Evolutionary conservation across 805 yeast species (phyloP).

Genomic region (Schwanniomyces vanrijiae): DNA sequence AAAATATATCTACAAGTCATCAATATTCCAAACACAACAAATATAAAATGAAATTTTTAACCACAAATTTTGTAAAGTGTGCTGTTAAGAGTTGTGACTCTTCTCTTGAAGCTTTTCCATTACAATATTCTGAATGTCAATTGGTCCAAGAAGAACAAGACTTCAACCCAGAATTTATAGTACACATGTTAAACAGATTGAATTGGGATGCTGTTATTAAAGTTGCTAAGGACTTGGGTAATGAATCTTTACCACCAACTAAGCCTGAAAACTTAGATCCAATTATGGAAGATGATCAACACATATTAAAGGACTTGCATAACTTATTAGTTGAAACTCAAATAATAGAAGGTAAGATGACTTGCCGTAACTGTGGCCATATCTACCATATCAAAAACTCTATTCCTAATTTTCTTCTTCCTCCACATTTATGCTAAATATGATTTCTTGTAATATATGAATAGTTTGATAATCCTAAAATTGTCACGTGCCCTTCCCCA

Average conservation of each 20-base stretch:
- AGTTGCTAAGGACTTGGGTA: conserved; percentile 73
- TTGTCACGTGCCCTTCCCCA: conserved; percentile 1
- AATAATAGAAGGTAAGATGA: conserved; percentile 86
- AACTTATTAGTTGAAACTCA: conserved; percentile 78
- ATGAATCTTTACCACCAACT: conserved; percentile 54
- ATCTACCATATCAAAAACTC: conserved; percentile 87
- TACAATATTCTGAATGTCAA: conserved; percentile 65
- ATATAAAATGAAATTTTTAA: conserved; percentile 75
- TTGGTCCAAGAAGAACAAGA: conserved; percentile 78
- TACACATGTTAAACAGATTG: conserved; percentile 72
- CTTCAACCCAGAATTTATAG: conserved; percentile 76
- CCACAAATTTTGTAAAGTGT: conserved; percentile 96
- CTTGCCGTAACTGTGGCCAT: conserved; percentile 82
- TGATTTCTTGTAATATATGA: conserved; percentile 2
- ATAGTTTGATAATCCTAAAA: background rate
- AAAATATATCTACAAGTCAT: too few species aligned
- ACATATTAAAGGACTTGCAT: conserved; percentile 73
- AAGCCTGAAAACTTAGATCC: conserved; percentile 63
- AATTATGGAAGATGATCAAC: conserved; percentile 50
- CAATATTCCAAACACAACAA: background rate
- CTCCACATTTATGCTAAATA: conserved; percentile 78
- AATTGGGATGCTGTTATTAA: conserved; percentile 83
- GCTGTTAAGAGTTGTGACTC: conserved; percentile 80
- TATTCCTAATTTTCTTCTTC: conserved; percentile 89
- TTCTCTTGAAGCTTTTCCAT: conserved; percentile 77